Evolutionary conservation across 768 basidiomycete genomes (phyloP).

Genomic region (Hemileccinum impolitum): DNA sequence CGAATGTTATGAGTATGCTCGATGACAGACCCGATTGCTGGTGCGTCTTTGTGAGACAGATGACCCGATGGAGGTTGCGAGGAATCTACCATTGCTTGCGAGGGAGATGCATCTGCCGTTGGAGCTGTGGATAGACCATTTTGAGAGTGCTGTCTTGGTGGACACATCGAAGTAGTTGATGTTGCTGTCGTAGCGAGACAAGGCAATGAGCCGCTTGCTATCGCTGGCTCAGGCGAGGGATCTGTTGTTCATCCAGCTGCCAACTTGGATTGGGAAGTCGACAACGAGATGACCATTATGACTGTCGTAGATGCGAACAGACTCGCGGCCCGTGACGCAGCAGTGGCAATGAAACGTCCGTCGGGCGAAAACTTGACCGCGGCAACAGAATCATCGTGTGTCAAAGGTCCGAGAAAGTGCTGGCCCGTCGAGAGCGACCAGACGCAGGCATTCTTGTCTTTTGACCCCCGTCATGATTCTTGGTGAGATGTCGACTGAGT

Average conservation of each 20-base stretch:
- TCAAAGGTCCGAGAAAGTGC: background rate
- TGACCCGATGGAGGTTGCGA: background rate
- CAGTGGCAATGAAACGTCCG: constrained; percentile 2
- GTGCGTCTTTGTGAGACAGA: constrained; percentile 4
- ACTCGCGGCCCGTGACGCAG: background rate
- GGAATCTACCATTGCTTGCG: background rate
- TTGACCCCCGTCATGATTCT: background rate
- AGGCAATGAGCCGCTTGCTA: background rate
- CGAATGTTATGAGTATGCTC: background rate
- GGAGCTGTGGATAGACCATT: background rate
- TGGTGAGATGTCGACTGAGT: background rate
- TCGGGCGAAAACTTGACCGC: constrained; percentile 9
- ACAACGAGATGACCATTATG: background rate
- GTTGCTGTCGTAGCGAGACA: background rate
- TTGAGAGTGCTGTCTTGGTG: background rate
- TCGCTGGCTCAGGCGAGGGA: background rate
- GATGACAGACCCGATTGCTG: constrained; percentile 1
- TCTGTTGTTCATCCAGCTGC: background rate
- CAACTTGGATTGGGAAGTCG: no score
- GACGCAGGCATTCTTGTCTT: background rate
- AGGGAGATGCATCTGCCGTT: background rate
- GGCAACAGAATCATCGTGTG: background rate
- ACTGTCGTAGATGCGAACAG: constrained; percentile 4
- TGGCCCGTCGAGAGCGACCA: constrained; percentile 3
- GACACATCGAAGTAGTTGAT: background rate